Percentiles rank a stretch among this genome's conserved stretches.
These are phyloP conservation scores for Coemansia sp. DNA, from an alignment of 192 early-diverging fungal genomes.

Conservation along the genomic window DNA sequence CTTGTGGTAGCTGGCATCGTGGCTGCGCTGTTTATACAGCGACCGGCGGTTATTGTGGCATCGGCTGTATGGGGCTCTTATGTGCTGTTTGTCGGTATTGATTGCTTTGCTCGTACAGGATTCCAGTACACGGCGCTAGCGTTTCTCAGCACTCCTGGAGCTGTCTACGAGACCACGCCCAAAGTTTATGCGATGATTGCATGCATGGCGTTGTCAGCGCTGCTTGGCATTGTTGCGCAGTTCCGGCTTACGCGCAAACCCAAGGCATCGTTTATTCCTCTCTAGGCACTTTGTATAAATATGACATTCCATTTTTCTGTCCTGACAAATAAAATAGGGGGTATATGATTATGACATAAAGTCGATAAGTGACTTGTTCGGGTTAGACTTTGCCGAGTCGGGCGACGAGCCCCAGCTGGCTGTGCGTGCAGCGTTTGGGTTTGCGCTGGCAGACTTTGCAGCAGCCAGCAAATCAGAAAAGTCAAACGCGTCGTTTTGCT, in stretches of 20 bases:
- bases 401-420: constrained; percentile 48
- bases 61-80: constrained; percentile 80
- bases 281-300: constrained; percentile 11
- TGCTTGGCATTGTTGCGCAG: constrained; percentile 68
- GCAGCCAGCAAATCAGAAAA: constrained; percentile 47
- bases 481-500: constrained; percentile 48
- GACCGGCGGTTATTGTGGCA: constrained; percentile 64
- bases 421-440: constrained; percentile 27
- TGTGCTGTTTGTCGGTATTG: constrained; percentile 75
- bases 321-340: neutral
- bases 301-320: neutral
- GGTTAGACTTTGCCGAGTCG: constrained; percentile 15
- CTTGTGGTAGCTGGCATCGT: constrained; percentile 64
- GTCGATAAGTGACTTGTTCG: constrained; percentile 28
- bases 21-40: constrained; percentile 63
- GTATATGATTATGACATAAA: constrained; percentile 22
- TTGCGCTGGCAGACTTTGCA: constrained; percentile 27
- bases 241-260: constrained; percentile 56
- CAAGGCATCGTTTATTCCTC: constrained; percentile 18
- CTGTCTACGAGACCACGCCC: constrained; percentile 53
- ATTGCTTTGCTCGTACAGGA: constrained; percentile 78
- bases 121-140: constrained; percentile 61
- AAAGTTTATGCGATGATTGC: constrained; percentile 74
- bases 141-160: constrained; percentile 57
- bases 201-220: constrained; percentile 61